Evolutionary conservation across 768 basidiomycete genomes (phyloP).

Genomic region (Tulasnella sp.): DNA sequence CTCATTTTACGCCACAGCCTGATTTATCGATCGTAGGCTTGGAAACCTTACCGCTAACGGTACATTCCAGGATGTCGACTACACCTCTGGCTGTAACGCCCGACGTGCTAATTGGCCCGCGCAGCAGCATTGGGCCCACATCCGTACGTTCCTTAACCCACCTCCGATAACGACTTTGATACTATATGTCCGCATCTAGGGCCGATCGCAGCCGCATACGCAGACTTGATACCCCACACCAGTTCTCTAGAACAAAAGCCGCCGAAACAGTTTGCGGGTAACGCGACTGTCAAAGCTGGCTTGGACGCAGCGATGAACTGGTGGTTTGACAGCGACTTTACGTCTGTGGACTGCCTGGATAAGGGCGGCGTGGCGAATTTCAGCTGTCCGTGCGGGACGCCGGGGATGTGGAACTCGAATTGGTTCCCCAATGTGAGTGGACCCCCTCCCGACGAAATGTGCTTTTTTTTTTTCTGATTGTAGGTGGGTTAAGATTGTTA

Average conservation of each 20-base stretch:
- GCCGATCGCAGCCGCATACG: conserved; percentile 7
- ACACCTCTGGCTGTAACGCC: conserved; percentile 49
- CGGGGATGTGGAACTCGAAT: conserved; percentile 18
- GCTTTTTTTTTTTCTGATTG: background rate
- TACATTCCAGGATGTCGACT: conserved; percentile 37
- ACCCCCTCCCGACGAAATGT: too few relatives aligned
- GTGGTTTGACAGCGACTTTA: conserved; percentile 18
- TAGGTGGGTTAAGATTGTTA: background rate
- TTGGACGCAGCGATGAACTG: conserved; percentile 15
- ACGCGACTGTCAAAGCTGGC: conserved; percentile 6
- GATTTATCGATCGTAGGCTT: conserved; percentile 10
- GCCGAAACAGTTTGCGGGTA: conserved; percentile 1
- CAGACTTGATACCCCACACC: background rate
- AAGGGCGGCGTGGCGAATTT: conserved; percentile 2
- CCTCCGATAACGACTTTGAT: background rate
- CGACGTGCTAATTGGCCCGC: conserved; percentile 61
- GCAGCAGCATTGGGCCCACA: conserved; percentile 24
- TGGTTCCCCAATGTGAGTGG: conserved; percentile 5
- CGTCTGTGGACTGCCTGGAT: conserved; percentile 12
- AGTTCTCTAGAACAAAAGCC: background rate
- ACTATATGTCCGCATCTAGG: background rate
- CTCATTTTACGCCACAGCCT: background rate
- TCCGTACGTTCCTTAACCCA: background rate
- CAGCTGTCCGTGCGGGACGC: conserved; percentile 14
- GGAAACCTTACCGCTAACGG: conserved; percentile 17